phyloP scores from a whole-genome alignment of 2,329 filamentous ascomycete genomes.

The Penicillium sp. region DNA sequence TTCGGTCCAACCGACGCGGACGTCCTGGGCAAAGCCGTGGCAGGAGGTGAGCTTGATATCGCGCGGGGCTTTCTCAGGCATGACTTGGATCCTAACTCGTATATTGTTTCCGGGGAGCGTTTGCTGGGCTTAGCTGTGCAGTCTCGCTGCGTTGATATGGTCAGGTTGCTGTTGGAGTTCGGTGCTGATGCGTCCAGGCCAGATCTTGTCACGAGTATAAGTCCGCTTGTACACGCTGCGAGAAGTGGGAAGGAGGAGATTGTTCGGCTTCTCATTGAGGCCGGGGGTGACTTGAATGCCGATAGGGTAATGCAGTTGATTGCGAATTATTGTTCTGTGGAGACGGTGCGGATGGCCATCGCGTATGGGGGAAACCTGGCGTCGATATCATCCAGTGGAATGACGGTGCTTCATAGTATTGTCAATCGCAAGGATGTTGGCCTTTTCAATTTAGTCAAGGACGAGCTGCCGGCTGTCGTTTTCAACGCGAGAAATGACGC shows the following conservation, averaged over 20 bases:
- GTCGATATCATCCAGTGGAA: neutral
- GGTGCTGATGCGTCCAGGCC: constrained; percentile 7
- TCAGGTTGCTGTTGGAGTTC: constrained; percentile 6
- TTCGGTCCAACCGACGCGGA: neutral
- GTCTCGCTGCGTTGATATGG: neutral
- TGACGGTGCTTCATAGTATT: constrained; percentile 1
- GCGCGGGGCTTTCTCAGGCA: constrained; percentile 2
- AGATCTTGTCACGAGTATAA: neutral
- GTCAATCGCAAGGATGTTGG: neutral
- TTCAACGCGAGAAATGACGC: neutral
- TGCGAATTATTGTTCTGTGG: neutral
- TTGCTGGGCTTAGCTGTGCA: constrained; percentile 13
- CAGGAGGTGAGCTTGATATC: neutral
- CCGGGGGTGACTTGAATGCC: neutral
- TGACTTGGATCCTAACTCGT: constrained; percentile 12
- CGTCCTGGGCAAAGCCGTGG: constrained; percentile 1
- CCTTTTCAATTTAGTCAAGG: neutral
- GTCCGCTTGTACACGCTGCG: neutral
- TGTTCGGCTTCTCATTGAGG: neutral
- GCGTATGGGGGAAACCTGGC: neutral
- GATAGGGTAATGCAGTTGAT: neutral
- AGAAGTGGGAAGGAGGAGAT: neutral
- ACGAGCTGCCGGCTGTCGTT: neutral
- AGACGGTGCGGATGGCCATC: neutral
- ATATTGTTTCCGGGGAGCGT: constrained; percentile 5